Evolutionary conservation across 106 monocot species (phyloP).

Genomic region (Dendrobium chrysotoxum): DNA sequence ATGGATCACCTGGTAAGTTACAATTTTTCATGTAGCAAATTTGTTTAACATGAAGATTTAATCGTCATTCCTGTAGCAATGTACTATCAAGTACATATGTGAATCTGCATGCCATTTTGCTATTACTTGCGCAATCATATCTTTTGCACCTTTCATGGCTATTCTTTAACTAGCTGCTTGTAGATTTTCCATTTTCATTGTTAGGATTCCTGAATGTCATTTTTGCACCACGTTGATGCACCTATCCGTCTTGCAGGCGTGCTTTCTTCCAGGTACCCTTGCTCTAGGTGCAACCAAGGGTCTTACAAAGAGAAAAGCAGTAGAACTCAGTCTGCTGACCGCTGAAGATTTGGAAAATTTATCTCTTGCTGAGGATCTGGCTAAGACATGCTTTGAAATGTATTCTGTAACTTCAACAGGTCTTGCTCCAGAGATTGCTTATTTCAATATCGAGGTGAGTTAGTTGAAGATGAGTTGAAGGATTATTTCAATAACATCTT

Average conservation of each 20-base stretch:
- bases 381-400: constrained; percentile 93
- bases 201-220: background rate
- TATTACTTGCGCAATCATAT: background rate
- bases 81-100: background rate
- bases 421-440: constrained; percentile 88
- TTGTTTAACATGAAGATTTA: background rate
- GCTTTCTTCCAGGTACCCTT: constrained; percentile 87
- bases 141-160: background rate
- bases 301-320: constrained; percentile 63
- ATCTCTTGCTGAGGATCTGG: constrained; percentile 85
- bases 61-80: background rate
- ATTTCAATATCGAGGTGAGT: constrained; percentile 74
- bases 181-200: background rate
- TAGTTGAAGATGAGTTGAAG: background rate
- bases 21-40: background rate
- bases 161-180: background rate
- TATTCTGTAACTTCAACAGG: constrained; percentile 86
- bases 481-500: background rate
- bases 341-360: constrained; percentile 68
- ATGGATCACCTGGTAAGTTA: constrained; percentile 93
- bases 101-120: background rate
- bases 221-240: background rate
- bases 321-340: constrained; percentile 46
- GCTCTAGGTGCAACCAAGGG: constrained; percentile 96
- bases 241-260: constrained; percentile 44